Percentiles rank a stretch among this genome's conserved stretches.
Conservation (phyloP, 2,329 filamentous ascomycete genomes). For the Clarireedia sp. region DNA sequence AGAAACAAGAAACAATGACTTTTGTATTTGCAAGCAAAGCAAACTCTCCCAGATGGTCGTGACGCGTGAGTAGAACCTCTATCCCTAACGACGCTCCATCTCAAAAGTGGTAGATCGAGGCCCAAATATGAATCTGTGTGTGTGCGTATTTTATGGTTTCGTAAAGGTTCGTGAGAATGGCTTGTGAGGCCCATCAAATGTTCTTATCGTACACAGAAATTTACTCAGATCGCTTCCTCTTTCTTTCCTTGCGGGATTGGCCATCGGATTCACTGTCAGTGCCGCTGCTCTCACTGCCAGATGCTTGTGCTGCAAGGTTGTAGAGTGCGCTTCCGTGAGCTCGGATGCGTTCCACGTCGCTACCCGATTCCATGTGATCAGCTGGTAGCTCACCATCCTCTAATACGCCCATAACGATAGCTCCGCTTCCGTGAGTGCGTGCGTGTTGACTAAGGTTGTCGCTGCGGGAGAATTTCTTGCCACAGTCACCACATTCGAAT, state of each 20-base stretch:
- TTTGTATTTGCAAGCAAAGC: conserved; percentile 19
- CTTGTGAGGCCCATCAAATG: conserved; percentile 20
- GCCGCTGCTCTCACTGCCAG: conserved; percentile 54
- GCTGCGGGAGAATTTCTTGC: conserved; percentile 97
- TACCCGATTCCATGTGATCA: conserved; percentile 35
- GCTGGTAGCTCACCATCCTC: conserved; percentile 55
- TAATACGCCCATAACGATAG: conserved; percentile 83
- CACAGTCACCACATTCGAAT: conserved; percentile 94
- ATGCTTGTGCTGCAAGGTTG: conserved; percentile 67
- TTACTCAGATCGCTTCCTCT: conserved; percentile 66
- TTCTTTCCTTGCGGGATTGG: conserved; percentile 64
- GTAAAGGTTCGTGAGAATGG: conserved; percentile 21
- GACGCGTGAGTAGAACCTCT: conserved; percentile 23
- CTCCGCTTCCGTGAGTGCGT: conserved; percentile 82
- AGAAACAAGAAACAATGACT: conserved; percentile 21
- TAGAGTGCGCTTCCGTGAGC: conserved; percentile 72
- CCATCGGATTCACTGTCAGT: conserved; percentile 39
- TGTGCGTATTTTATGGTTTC: conserved; percentile 20
- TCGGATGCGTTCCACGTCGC: conserved; percentile 53
- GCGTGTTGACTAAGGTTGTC: conserved; percentile 97
- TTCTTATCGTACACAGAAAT: conserved; percentile 4
- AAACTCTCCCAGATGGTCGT: conserved; percentile 24
- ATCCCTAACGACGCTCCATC: conserved; percentile 21
- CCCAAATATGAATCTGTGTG: conserved; percentile 23
- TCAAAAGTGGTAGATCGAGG: conserved; percentile 20